A percentile compares a stretch with the other conserved stretches of the same genome.
Evolutionary conservation across 768 basidiomycete genomes (phyloP).

Genomic region (Phylloporus sp.): DNA sequence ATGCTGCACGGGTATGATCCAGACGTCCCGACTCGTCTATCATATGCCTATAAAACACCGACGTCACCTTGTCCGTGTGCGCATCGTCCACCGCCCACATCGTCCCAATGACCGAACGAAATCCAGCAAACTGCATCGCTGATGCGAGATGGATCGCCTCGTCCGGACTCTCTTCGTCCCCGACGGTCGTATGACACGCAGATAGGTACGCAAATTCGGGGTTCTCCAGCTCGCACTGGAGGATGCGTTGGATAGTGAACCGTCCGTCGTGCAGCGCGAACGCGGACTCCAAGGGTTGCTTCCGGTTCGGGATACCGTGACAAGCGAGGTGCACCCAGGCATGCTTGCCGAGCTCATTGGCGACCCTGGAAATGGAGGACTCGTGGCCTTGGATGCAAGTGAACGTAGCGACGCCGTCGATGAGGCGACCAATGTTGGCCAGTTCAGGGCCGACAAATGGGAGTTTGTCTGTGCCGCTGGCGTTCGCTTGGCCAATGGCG

Average conservation of each 20-base stretch:
- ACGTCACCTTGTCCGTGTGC: not conserved
- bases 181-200: too few relatives aligned
- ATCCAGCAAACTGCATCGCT: constrained; percentile 2
- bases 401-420: not conserved
- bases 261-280: too few relatives aligned
- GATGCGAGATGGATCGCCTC: constrained; percentile 2
- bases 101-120: constrained; percentile 8
- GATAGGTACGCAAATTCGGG: constrained; percentile 3
- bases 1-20: too few relatives aligned
- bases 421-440: not conserved
- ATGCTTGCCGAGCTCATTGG: not conserved
- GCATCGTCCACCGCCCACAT: too few relatives aligned
- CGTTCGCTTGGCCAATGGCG: constrained; percentile 1
- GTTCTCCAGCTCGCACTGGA: not conserved
- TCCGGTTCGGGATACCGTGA: not conserved
- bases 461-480: not conserved
- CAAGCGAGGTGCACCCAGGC: constrained; percentile 7
- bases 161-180: too few relatives aligned
- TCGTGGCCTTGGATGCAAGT: not conserved
- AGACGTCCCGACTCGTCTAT: too few relatives aligned
- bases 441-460: not conserved
- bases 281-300: too few relatives aligned
- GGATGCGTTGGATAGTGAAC: not conserved
- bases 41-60: not conserved
- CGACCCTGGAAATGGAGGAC: not conserved